Evolutionary conservation across 129 eudicot species (phyloP).

Genomic region (Escallonia herrerae): DNA sequence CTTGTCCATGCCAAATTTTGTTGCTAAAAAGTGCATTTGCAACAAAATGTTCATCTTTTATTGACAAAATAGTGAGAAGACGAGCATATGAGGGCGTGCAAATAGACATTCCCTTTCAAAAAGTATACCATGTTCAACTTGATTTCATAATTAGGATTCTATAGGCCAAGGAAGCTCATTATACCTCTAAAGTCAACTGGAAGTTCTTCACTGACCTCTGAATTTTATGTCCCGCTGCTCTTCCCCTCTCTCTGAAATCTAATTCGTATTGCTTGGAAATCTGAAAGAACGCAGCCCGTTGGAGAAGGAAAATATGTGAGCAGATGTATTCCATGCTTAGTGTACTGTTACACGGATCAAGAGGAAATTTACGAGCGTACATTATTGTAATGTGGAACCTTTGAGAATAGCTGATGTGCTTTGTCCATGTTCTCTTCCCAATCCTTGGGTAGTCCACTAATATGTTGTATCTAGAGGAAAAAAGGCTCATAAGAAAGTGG

Average conservation of each 20-base stretch:
- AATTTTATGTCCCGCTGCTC: constrained; percentile 55
- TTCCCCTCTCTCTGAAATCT: constrained; percentile 84
- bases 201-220: constrained; percentile 92
- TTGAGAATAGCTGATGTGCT: constrained; percentile 71
- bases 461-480: constrained; percentile 54
- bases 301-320: too few species aligned
- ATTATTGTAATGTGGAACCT: constrained; percentile 71
- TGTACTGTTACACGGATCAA: too few species aligned
- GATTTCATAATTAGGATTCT: too few species aligned
- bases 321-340: too few species aligned
- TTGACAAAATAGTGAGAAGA: too few species aligned
- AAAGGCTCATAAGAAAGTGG: background rate
- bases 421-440: constrained; percentile 68
- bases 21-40: too few species aligned
- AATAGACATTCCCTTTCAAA: too few species aligned
- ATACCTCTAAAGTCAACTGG: constrained; percentile 83
- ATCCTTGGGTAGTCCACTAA: constrained; percentile 57
- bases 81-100: too few species aligned
- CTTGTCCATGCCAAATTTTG: too few species aligned
- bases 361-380: constrained; percentile 27
- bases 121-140: too few species aligned
- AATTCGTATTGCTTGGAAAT: constrained; percentile 71
- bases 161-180: constrained; percentile 1
- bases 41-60: too few species aligned
- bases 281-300: constrained; percentile 17